Conservation (phyloP, 768 basidiomycete genomes). For the Crepidotus variabilis region DNA sequence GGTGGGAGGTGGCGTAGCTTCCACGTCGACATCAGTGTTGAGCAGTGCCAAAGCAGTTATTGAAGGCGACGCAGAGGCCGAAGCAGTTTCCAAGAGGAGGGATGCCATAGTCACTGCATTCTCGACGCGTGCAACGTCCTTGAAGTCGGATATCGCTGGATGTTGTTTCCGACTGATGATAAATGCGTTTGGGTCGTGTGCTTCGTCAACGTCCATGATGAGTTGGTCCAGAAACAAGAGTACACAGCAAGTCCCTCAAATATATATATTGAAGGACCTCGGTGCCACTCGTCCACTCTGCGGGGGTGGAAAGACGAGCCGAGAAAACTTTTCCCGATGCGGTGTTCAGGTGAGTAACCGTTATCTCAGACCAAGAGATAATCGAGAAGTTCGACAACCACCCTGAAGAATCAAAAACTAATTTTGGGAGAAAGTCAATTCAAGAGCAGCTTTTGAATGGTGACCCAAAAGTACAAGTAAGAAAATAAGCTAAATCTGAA, state of each 20-base stretch:
- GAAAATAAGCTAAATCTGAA: too few species aligned
- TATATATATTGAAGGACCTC: not conserved
- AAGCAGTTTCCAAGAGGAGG: not conserved
- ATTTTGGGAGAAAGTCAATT: too few species aligned
- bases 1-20: not conserved
- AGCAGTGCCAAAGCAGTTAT: not conserved
- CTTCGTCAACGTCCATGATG: not conserved
- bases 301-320: not conserved
- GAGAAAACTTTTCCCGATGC: not conserved
- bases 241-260: not conserved
- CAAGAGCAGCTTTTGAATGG: too few species aligned
- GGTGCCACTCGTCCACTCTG: not conserved
- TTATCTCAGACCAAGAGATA: too few species aligned
- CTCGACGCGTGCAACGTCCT: not conserved
- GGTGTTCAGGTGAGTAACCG: too few species aligned
- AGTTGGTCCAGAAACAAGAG: not conserved
- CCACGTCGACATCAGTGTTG: not conserved
- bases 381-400: too few species aligned
- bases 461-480: too few species aligned
- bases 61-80: not conserved
- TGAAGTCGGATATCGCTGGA: not conserved
- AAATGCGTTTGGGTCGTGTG: not conserved
- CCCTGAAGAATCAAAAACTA: too few species aligned
- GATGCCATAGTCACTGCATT: not conserved
- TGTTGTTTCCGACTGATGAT: not conserved